A percentile compares a stretch with the other conserved stretches of the same genome.
phyloP scores from a whole-genome alignment of 2,329 filamentous ascomycete species.

The Aureobasidium sp. region DNA sequence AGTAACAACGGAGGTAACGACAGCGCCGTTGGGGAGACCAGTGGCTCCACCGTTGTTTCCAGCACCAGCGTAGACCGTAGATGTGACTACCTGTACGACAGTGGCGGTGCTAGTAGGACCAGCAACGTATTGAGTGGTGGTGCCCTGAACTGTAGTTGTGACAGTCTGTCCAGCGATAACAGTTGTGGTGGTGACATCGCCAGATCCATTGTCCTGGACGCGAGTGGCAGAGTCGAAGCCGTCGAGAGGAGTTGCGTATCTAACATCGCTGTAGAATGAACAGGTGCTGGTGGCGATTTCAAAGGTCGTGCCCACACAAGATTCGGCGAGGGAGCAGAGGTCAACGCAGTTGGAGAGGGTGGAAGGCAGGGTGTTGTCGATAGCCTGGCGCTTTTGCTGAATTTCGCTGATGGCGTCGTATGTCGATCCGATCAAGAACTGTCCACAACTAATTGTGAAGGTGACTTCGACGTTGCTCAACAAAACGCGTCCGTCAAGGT shows the following conservation, averaged over 20 bases:
- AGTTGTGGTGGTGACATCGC: too few species aligned
- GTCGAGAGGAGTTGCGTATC: not conserved
- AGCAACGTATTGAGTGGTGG: not conserved
- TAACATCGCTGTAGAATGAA: not conserved
- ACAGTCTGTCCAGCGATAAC: slow-evolving; percentile 16
- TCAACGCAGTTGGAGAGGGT: slow-evolving; percentile 12
- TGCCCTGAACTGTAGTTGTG: too few species aligned
- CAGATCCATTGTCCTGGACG: too few species aligned
- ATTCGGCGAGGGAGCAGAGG: too few species aligned
- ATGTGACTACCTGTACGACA: not conserved
- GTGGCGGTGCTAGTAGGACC: not conserved
- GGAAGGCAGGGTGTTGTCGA: not conserved
- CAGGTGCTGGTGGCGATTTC: too few species aligned
- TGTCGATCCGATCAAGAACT: too few species aligned
- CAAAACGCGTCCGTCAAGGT: not conserved
- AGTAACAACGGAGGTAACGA: not conserved
- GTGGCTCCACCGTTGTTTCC: not conserved
- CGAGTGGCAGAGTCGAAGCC: slow-evolving; percentile 1
- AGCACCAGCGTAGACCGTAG: not conserved
- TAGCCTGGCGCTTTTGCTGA: slow-evolving; percentile 7
- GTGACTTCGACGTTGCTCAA: not conserved
- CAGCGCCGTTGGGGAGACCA: not conserved
- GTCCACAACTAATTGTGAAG: not conserved
- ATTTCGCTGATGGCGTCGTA: too few species aligned
- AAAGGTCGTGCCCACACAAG: too few species aligned